Percentiles rank a stretch among this genome's conserved stretches.
Conservation (phyloP, 2,329 filamentous ascomycete genomes). For the Leptographium flavum region DNA sequence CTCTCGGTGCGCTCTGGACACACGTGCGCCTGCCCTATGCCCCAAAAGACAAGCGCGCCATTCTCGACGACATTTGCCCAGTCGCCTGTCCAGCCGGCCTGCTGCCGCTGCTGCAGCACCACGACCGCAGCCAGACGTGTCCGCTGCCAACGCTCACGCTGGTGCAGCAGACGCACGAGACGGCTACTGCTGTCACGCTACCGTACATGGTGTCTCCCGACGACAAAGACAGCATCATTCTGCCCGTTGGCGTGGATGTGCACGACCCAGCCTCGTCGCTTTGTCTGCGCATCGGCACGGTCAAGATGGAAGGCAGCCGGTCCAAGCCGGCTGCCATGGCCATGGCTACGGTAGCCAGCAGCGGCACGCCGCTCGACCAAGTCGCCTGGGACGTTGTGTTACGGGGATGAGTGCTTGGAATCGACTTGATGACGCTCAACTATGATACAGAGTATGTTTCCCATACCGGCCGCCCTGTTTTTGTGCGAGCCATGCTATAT, state of each 20-base stretch:
- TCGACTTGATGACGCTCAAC: not conserved
- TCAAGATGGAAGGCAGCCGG: slow-evolving; percentile 22
- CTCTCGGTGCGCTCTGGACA: slow-evolving; percentile 56
- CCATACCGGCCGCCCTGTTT: not conserved
- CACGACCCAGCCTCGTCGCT: not conserved
- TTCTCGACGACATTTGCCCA: slow-evolving; percentile 22
- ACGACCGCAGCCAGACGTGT: not conserved
- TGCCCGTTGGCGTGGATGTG: slow-evolving; percentile 9
- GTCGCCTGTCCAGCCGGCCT: slow-evolving; percentile 7
- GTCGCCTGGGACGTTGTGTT: slow-evolving; percentile 5
- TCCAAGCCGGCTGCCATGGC: slow-evolving; percentile 16
- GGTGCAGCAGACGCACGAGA: not conserved
- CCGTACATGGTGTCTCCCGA: slow-evolving; percentile 5
- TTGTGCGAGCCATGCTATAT: not conserved
- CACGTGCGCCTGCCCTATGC: slow-evolving; percentile 9
- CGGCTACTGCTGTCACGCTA: slow-evolving; percentile 1
- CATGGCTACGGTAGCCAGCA: slow-evolving; percentile 12
- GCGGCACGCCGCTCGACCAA: slow-evolving; percentile 1
- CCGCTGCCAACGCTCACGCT: slow-evolving; percentile 7
- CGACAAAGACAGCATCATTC: slow-evolving; percentile 5
- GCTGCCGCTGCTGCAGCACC: slow-evolving; percentile 1
- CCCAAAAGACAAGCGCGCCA: slow-evolving; percentile 19
- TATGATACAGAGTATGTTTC: not conserved
- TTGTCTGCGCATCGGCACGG: slow-evolving; percentile 15
- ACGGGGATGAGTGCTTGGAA: not conserved